Conservation (phyloP, 495 filamentous ascomycete genomes). For the Penicillium arizonense region DNA sequence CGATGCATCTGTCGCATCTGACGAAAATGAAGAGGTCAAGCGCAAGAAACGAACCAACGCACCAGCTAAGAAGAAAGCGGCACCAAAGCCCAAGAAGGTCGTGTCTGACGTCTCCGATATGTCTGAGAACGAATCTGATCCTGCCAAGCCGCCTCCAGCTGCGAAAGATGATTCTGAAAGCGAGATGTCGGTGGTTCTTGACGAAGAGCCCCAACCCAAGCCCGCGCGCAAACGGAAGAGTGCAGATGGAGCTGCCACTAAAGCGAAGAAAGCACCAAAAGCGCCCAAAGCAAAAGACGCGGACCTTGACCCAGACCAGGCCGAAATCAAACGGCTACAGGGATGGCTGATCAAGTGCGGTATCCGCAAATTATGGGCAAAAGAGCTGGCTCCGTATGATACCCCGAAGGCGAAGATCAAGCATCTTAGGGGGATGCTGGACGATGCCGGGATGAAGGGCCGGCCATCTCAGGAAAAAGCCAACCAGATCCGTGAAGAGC, state of each 20-base stretch:
- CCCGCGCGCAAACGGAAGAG: slow-evolving; percentile 46
- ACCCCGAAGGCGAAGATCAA: slow-evolving; percentile 76
- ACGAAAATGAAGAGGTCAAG: slow-evolving; percentile 26
- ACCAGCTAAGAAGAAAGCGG: slow-evolving; percentile 24
- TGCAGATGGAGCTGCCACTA: slow-evolving; percentile 28
- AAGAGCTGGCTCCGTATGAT: slow-evolving; percentile 74
- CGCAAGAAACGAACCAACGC: slow-evolving; percentile 19
- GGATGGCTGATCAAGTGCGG: slow-evolving; percentile 87
- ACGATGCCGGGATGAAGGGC: slow-evolving; percentile 81
- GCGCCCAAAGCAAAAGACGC: slow-evolving; percentile 37
- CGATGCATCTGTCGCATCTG: slow-evolving; percentile 10
- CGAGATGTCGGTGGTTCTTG: slow-evolving; percentile 75
- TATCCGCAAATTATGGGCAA: slow-evolving; percentile 87
- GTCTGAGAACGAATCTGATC: slow-evolving; percentile 14
- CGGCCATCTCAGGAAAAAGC: slow-evolving; percentile 83
- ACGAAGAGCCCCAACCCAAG: slow-evolving; percentile 63
- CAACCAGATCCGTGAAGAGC: slow-evolving; percentile 75
- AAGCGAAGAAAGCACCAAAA: slow-evolving; percentile 34
- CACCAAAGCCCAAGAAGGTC: slow-evolving; percentile 27
- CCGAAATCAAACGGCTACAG: slow-evolving; percentile 89
- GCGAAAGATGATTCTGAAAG: slow-evolving; percentile 63
- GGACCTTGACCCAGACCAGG: slow-evolving; percentile 64
- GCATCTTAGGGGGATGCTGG: slow-evolving; percentile 75
- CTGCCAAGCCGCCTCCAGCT: slow-evolving; percentile 24
- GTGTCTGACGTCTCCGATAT: slow-evolving; percentile 24